Base-by-base conservation (phyloP, 805 yeast genomes). In the Lipomyces sp. region DNA sequence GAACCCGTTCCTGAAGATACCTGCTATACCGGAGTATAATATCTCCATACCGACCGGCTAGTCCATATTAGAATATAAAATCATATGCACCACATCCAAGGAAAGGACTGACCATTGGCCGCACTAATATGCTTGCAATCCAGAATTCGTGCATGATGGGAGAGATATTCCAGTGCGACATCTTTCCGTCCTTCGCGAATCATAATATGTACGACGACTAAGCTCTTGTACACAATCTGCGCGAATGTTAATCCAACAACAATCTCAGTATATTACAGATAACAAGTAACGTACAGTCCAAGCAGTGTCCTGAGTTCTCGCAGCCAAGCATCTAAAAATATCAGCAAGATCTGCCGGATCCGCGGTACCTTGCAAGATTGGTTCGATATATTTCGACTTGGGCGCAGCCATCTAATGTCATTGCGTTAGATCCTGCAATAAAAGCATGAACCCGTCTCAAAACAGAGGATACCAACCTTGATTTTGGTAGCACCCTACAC, bases 381-480 rank as follows among this genome's bases (percentile, higher is more conserved):
- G 98, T 70, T 91, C 98, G 46, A 93, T 81, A 66, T 93, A 93
- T 68, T 93, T 93, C 34, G 95, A 84, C 70, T 93, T 93, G 5
- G 98, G 98, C n/a, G 98, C 96, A 10, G 98, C 98, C 71, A 87
- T 78, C 80, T 72, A 61, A 11, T 29, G 13, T 70, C 57, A 77
- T 70, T 36, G 33, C 6, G 8, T 19, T 18, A 22, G n/a, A 40
- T 39, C 36, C 21, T 4, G 36, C n/a, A n/a, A n/a, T n/a, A n/a
- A n/a, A n/a, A n/a, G n/a, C n/a, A n/a, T 24, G 23, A 22, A 39
- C 16, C 18, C 7, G 26, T 22, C 39, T 11, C 16, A n/a, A 21
- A 3, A 13, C 11, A 31, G 14, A 14, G 34, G 14, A 31, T n/a
- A 44, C 70, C 22, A 59, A 65, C 69, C 61, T 82, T 82, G 31